Percentiles rank a stretch among this genome's conserved stretches.
Evolutionary conservation across 2,329 filamentous ascomycete species (phyloP).

Genomic region (Phialophora expanda): DNA sequence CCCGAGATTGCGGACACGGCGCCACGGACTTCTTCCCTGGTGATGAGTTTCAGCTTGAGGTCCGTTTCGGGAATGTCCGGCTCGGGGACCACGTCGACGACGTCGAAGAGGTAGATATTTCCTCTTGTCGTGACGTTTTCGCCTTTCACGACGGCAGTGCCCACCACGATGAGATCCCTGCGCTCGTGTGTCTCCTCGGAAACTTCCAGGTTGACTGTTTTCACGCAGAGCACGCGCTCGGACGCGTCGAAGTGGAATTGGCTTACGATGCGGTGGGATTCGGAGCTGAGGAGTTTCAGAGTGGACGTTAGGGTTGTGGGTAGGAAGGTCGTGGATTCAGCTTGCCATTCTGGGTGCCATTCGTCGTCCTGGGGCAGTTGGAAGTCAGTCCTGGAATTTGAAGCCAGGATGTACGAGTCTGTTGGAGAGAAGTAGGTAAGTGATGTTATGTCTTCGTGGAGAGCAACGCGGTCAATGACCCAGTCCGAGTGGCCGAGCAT

Average conservation of each 20-base stretch:
- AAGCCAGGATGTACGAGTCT: slow-evolving; percentile 76
- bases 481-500: slow-evolving; percentile 77
- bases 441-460: slow-evolving; percentile 73
- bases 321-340: slow-evolving; percentile 62
- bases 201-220: slow-evolving; percentile 82
- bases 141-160: slow-evolving; percentile 82
- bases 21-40: slow-evolving; percentile 89
- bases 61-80: slow-evolving; percentile 84
- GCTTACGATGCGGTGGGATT: slow-evolving; percentile 79
- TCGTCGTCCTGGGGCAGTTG: slow-evolving; percentile 86
- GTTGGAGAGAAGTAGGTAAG: slow-evolving; percentile 78
- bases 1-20: slow-evolving; percentile 85
- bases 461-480: slow-evolving; percentile 71
- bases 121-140: slow-evolving; percentile 89
- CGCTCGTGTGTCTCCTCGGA: slow-evolving; percentile 90
- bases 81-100: slow-evolving; percentile 89
- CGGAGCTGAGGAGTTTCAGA: slow-evolving; percentile 78
- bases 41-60: slow-evolving; percentile 80
- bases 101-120: slow-evolving; percentile 85
- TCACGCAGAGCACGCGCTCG: slow-evolving; percentile 80
- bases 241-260: slow-evolving; percentile 71
- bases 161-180: slow-evolving; percentile 79
- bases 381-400: slow-evolving; percentile 71
- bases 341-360: slow-evolving; percentile 77
- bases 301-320: slow-evolving; percentile 74